These are phyloP conservation scores for Argentina anserina DNA, from an alignment of 306 rosid genomes.

Conservation along the genomic window DNA sequence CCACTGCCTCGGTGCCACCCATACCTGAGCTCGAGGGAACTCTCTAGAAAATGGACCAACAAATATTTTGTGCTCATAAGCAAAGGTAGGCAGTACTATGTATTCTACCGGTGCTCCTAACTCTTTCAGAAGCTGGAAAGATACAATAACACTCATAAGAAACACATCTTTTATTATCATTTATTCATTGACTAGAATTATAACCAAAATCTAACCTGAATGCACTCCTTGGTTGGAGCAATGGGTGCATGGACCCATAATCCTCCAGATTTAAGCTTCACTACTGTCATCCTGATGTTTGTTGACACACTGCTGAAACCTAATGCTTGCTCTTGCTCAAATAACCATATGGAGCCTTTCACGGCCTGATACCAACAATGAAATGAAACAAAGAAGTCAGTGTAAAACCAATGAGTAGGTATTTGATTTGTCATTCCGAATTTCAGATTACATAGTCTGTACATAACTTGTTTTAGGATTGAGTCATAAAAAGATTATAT, in stretches of 20 bases:
- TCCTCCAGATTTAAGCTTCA: slow-evolving; percentile 95
- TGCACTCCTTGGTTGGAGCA: slow-evolving; percentile 97
- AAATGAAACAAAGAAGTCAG: slow-evolving; percentile 15
- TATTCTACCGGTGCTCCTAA: slow-evolving; percentile 82
- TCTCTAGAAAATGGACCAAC: slow-evolving; percentile 94
- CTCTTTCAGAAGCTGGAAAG: slow-evolving; percentile 78
- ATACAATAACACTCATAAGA: slow-evolving; percentile 15
- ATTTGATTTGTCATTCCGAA: neutral
- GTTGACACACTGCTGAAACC: slow-evolving; percentile 99
- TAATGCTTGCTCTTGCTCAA: slow-evolving; percentile 96
- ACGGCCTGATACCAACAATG: slow-evolving; percentile 53
- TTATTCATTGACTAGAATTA: slow-evolving; percentile 13
- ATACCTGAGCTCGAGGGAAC: slow-evolving; percentile 78
- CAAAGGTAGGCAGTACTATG: slow-evolving; percentile 88
- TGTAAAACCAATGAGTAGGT: neutral
- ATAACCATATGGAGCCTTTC: slow-evolving; percentile 83
- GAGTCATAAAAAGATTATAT: neutral
- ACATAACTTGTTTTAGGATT: neutral
- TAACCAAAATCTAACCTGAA: slow-evolving; percentile 55
- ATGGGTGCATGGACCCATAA: slow-evolving; percentile 97
- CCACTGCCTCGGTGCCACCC: slow-evolving; percentile 99
- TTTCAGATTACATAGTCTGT: neutral
- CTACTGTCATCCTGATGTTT: slow-evolving; percentile 93
- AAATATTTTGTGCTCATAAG: slow-evolving; percentile 91
- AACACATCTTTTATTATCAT: neutral